Conservation (phyloP, 495 filamentous ascomycete species). For the Penicillium manginii region DNA sequence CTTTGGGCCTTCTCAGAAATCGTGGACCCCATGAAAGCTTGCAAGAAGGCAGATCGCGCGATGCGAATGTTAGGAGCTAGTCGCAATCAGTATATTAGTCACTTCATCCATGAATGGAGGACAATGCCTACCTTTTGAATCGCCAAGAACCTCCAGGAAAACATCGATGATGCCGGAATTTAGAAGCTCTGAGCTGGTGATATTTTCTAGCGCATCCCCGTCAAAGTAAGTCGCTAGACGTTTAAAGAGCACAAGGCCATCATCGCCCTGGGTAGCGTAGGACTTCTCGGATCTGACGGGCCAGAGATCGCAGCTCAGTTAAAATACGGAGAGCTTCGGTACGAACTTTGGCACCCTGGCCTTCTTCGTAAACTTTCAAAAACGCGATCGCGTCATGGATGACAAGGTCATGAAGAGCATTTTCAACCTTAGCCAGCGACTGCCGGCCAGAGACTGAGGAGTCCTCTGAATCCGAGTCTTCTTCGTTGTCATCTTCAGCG, state of each 20-base stretch:
- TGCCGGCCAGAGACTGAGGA: conserved; percentile 57
- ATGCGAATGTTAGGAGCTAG: conserved; percentile 42
- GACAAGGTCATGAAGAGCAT: conserved; percentile 73
- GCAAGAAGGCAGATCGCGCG: conserved; percentile 81
- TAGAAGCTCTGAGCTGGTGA: conserved; percentile 95
- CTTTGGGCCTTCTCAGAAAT: conserved; percentile 65
- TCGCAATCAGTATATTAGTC: neutral
- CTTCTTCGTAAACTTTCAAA: conserved; percentile 77
- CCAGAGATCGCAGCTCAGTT: conserved; percentile 69
- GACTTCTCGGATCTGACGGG: conserved; percentile 69
- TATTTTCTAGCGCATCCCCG: conserved; percentile 82
- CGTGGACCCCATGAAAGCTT: conserved; percentile 88
- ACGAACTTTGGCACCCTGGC: conserved; percentile 71
- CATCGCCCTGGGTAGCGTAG: conserved; percentile 60
- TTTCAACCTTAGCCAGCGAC: conserved; percentile 52
- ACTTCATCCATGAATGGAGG: neutral
- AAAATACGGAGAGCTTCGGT: conserved; percentile 78
- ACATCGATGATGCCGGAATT: conserved; percentile 86
- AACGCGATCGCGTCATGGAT: conserved; percentile 77
- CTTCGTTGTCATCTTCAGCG: conserved; percentile 63
- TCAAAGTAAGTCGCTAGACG: conserved; percentile 87
- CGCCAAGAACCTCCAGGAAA: conserved; percentile 79
- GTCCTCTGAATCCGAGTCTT: conserved; percentile 70
- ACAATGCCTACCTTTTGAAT: conserved; percentile 47
- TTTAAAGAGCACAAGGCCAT: conserved; percentile 66